A percentile compares a stretch with the other conserved stretches of the same genome.
These are phyloP conservation scores for Arthrobotrys entomopaga DNA, from an alignment of 2,329 filamentous ascomycete species.

Conservation along the genomic window DNA sequence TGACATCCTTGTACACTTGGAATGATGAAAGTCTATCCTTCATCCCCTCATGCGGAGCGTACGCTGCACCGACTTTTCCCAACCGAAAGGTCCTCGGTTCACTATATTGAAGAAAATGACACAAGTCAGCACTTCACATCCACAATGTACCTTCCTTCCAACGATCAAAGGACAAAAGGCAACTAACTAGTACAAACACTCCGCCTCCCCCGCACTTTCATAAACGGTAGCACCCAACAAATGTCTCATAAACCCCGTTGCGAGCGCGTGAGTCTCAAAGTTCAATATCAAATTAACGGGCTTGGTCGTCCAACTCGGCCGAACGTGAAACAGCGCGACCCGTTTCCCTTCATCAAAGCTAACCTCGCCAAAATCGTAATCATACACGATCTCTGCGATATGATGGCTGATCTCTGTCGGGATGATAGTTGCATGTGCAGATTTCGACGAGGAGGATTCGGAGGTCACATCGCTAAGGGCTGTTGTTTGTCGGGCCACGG, in stretches of 20 bases:
- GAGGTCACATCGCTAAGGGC: constrained; percentile 25
- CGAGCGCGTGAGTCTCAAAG: constrained; percentile 40
- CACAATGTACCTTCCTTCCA: not conserved
- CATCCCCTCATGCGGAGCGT: constrained; percentile 45
- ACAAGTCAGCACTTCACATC: not conserved
- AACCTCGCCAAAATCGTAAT: constrained; percentile 52
- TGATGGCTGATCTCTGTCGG: constrained; percentile 39
- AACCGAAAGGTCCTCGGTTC: constrained; percentile 49
- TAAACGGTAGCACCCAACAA: constrained; percentile 37
- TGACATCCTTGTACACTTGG: constrained; percentile 51
- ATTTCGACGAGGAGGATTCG: constrained; percentile 18
- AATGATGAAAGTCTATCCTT: constrained; percentile 43
- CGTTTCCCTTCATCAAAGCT: constrained; percentile 50
- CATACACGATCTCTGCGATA: constrained; percentile 52
- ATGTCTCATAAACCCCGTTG: constrained; percentile 49
- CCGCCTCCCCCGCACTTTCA: constrained; percentile 46
- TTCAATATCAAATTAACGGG: constrained; percentile 53
- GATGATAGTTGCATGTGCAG: constrained; percentile 14
- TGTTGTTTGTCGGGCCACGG: constrained; percentile 43
- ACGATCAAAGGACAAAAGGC: not conserved
- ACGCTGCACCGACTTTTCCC: constrained; percentile 32
- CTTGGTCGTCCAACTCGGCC: constrained; percentile 38
- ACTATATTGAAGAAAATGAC: constrained; percentile 15
- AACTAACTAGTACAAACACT: constrained; percentile 51
- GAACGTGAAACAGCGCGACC: constrained; percentile 40